Conservation (phyloP, 768 basidiomycete genomes). For the Brasilioporus rufonigricans region DNA sequence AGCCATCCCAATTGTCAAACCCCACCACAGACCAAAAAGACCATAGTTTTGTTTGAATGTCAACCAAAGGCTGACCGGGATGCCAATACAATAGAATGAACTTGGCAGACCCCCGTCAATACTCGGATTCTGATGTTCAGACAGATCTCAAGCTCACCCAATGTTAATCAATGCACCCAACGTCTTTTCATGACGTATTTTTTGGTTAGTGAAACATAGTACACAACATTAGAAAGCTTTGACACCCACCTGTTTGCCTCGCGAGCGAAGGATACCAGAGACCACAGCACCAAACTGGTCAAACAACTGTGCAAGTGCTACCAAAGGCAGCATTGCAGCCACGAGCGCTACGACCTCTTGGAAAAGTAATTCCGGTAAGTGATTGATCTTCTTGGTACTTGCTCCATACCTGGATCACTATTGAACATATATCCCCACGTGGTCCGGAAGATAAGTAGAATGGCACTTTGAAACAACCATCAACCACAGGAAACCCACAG, state of each 20-base stretch:
- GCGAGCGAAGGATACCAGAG: conserved; percentile 76
- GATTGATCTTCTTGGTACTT: not conserved
- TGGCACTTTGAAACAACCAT: conserved; percentile 32
- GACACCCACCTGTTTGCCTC: conserved; percentile 67
- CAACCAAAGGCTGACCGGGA: conserved; percentile 79
- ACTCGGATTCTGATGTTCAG: no score
- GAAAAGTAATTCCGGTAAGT: not conserved
- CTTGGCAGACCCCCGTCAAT: conserved; percentile 17
- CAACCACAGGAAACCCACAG: not conserved
- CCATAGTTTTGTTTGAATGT: conserved; percentile 60
- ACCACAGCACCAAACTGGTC: conserved; percentile 74
- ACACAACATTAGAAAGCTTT: not conserved
- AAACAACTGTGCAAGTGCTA: conserved; percentile 79
- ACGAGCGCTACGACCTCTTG: conserved; percentile 35
- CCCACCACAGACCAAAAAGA: conserved; percentile 82
- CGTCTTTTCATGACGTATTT: conserved; percentile 38
- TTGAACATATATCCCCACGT: conserved; percentile 81
- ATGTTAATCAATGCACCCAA: conserved; percentile 80
- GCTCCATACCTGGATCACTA: conserved; percentile 46
- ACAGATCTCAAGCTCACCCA: conserved; percentile 38
- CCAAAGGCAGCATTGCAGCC: conserved; percentile 68
- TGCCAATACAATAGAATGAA: conserved; percentile 79
- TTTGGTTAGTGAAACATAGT: not conserved
- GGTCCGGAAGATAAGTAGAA: conserved; percentile 60
- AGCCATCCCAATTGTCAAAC: conserved; percentile 53